Conservation (phyloP, 331 rosid genomes). For the Prunus yedoensis region DNA sequence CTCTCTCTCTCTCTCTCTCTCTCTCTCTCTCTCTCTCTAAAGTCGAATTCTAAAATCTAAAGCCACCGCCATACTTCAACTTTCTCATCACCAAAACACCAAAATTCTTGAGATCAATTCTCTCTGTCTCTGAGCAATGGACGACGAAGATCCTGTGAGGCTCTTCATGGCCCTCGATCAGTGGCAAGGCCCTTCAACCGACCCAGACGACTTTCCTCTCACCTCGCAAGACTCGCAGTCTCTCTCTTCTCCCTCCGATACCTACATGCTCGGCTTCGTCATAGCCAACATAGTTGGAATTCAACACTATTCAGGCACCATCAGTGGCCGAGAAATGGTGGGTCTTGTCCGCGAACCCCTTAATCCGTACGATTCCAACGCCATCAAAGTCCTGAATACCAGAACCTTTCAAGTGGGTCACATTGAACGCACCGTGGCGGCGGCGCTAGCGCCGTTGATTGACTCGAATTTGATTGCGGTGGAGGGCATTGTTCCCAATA, state of each 20-base stretch:
- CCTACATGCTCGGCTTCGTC: conserved; percentile 63
- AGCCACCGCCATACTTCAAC: no score
- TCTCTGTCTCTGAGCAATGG: conserved; percentile 16
- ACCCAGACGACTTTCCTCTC: conserved; percentile 3
- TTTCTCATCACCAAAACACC: background rate
- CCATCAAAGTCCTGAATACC: conserved; percentile 66
- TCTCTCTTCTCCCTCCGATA: conserved; percentile 30
- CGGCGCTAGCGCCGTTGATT: conserved; percentile 56
- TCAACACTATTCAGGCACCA: conserved; percentile 49
- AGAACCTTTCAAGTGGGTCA: conserved; percentile 52
- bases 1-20: no score
- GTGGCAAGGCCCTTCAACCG: conserved; percentile 25
- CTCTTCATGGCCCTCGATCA: conserved; percentile 22
- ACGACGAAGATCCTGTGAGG: conserved; percentile 27
- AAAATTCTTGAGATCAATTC: no score
- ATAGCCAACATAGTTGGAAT: conserved; percentile 63
- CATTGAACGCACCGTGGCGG: conserved; percentile 58
- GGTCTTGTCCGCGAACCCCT: conserved; percentile 69
- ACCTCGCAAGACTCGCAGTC: conserved; percentile 22
- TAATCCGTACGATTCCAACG: conserved; percentile 57
- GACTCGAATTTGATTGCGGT: conserved; percentile 41
- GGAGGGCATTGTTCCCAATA: conserved; percentile 62
- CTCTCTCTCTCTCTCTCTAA: no score
- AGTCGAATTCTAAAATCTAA: no score
- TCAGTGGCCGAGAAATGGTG: conserved; percentile 68